Percentiles rank a stretch among this genome's conserved stretches.
These are phyloP conservation scores for Isoetes taiwanensis DNA, from an alignment of 75 land plant genomes.

Conservation along the genomic window DNA sequence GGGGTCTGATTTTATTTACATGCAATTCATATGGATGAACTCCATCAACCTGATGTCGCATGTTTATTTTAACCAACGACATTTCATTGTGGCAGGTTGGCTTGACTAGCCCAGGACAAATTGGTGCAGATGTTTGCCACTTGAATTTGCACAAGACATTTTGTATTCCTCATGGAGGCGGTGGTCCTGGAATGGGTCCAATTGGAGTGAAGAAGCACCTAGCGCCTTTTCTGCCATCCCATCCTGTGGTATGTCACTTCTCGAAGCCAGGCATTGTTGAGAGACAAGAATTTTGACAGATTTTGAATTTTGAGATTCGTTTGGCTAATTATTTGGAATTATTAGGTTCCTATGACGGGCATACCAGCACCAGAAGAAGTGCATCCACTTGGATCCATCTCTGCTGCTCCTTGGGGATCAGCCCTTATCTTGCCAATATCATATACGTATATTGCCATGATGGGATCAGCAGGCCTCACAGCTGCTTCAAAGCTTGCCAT, in stretches of 20 bases:
- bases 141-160: conserved; percentile 97
- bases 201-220: conserved; percentile 99
- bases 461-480: conserved; percentile 92
- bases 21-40: neutral
- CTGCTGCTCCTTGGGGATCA: conserved; percentile 99
- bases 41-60: neutral
- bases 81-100: conserved; percentile 53
- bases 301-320: too few relatives aligned
- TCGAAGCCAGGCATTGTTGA: neutral
- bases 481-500: conserved; percentile 93
- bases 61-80: neutral
- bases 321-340: neutral
- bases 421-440: conserved; percentile 96
- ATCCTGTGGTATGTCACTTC: conserved; percentile 72
- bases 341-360: conserved; percentile 79
- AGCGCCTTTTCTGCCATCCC: conserved; percentile 95
- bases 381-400: conserved; percentile 74
- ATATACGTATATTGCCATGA: conserved; percentile 92
- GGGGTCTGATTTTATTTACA: neutral
- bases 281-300: too few relatives aligned
- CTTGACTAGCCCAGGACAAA: conserved; percentile 92
- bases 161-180: conserved; percentile 99
- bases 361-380: conserved; percentile 67
- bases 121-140: conserved; percentile 99
- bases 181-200: conserved; percentile 99